phyloP scores from a whole-genome alignment of 1,139 yeast species.

The Saccharomyces pastorianus region DNA sequence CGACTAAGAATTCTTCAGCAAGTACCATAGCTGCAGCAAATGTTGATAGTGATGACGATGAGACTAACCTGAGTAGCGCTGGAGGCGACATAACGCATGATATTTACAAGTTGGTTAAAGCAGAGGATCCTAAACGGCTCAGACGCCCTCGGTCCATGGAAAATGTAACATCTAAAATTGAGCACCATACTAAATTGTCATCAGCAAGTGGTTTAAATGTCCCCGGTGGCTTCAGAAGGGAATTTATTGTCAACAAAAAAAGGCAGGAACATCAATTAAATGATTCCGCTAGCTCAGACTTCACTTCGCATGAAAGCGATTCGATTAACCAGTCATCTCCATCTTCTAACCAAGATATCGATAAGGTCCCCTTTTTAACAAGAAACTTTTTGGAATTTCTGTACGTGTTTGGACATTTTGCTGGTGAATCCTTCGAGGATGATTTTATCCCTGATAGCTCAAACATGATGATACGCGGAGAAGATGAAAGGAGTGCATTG shows the following conservation, averaged over 20 bases:
- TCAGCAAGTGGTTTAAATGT: conserved; percentile 61
- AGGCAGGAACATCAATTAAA: conserved; percentile 24
- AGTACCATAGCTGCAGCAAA: not conserved
- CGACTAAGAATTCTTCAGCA: conserved; percentile 2
- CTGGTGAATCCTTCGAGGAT: conserved; percentile 71
- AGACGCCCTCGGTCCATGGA: conserved; percentile 29
- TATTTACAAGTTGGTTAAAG: conserved; percentile 35
- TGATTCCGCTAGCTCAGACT: conserved; percentile 10
- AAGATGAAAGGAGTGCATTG: conserved; percentile 32
- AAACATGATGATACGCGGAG: conserved; percentile 14
- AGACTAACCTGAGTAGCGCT: conserved; percentile 28
- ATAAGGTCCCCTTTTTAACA: conserved; percentile 44
- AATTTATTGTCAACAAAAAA: conserved; percentile 41
- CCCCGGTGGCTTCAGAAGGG: conserved; percentile 77
- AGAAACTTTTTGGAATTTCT: conserved; percentile 66
- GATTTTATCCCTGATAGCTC: conserved; percentile 45
- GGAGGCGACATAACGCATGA: conserved; percentile 72
- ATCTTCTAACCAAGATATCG: conserved; percentile 14
- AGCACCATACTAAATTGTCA: conserved; percentile 43
- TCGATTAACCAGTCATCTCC: not conserved
- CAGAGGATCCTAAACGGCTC: not conserved
- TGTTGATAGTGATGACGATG: conserved; percentile 3
- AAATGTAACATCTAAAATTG: conserved; percentile 20
- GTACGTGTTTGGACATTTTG: conserved; percentile 73
- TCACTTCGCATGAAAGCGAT: conserved; percentile 10